Evolutionary conservation across 129 eudicot genomes (phyloP).

Genomic region (Helianthus tuberosus): DNA sequence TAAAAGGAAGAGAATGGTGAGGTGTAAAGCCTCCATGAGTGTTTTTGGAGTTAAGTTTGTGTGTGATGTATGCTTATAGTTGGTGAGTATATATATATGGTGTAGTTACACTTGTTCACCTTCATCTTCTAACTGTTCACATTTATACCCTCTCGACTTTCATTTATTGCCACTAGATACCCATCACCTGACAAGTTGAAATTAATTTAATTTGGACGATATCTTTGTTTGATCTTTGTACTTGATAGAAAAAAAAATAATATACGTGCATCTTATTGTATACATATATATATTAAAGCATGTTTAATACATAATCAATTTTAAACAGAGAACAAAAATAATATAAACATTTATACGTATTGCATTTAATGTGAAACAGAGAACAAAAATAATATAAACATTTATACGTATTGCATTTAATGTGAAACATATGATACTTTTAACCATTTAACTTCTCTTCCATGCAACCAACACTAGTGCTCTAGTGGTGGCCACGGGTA

Average conservation of each 20-base stretch:
- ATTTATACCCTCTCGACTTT: constrained; percentile 13
- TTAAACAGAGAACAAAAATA: too few relatives aligned
- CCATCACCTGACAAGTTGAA: constrained; percentile 31
- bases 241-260: constrained; percentile 12
- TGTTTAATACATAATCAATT: too few relatives aligned
- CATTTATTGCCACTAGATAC: neutral
- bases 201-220: constrained; percentile 7
- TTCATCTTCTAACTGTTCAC: constrained; percentile 16
- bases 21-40: constrained; percentile 39
- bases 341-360: too few relatives aligned
- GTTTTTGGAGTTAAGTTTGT: constrained; percentile 13
- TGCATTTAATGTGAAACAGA: too few relatives aligned
- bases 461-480: too few relatives aligned
- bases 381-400: too few relatives aligned
- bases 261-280: neutral
- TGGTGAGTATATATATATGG: constrained; percentile 33
- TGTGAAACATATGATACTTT: too few relatives aligned
- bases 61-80: constrained; percentile 27
- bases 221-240: constrained; percentile 24
- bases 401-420: too few relatives aligned
- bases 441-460: too few relatives aligned
- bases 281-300: too few relatives aligned
- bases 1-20: constrained; percentile 37
- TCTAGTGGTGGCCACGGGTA: too few relatives aligned
- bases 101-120: constrained; percentile 30